Evolutionary conservation across 305 asterid genomes (phyloP).

Genomic region (Rubia peregrina): DNA sequence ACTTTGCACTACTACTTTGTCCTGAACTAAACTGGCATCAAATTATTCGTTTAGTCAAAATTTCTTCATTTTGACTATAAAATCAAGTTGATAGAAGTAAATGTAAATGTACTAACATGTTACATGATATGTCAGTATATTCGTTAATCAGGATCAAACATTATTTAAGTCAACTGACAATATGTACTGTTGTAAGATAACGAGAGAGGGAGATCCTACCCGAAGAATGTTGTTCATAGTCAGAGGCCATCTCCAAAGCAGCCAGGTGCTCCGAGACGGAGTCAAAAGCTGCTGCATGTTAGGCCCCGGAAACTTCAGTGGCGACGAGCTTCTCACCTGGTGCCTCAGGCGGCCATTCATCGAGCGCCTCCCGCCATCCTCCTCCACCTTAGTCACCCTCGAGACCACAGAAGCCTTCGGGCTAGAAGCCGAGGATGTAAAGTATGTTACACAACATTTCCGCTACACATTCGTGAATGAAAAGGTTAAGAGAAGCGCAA

Average conservation of each 20-base stretch:
- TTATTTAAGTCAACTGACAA: too few species aligned
- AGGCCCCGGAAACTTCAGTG: slow-evolving; percentile 96
- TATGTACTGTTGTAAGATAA: slow-evolving; percentile 34
- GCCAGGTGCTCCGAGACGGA: slow-evolving; percentile 83
- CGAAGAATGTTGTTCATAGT: slow-evolving; percentile 89
- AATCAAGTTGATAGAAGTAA: too few species aligned
- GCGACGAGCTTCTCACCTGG: slow-evolving; percentile 96
- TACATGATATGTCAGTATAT: too few species aligned
- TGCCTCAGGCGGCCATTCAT: slow-evolving; percentile 88
- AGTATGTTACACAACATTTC: slow-evolving; percentile 89
- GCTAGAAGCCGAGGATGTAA: slow-evolving; percentile 84
- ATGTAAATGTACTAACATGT: too few species aligned
- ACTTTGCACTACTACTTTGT: too few species aligned
- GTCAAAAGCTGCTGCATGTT: slow-evolving; percentile 89
- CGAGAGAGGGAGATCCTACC: slow-evolving; percentile 94
- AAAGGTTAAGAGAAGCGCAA: slow-evolving; percentile 83
- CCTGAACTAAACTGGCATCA: too few species aligned
- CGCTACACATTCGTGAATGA: slow-evolving; percentile 86
- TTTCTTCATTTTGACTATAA: too few species aligned
- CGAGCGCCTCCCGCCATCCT: slow-evolving; percentile 82
- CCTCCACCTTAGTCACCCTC: slow-evolving; percentile 59
- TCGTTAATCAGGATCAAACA: too few species aligned
- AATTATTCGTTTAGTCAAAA: too few species aligned
- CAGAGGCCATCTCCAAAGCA: slow-evolving; percentile 94
- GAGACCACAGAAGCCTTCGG: slow-evolving; percentile 94